Base-by-base conservation (phyloP, 1,139 yeast genomes). In the Pichia cactophila region DNA sequence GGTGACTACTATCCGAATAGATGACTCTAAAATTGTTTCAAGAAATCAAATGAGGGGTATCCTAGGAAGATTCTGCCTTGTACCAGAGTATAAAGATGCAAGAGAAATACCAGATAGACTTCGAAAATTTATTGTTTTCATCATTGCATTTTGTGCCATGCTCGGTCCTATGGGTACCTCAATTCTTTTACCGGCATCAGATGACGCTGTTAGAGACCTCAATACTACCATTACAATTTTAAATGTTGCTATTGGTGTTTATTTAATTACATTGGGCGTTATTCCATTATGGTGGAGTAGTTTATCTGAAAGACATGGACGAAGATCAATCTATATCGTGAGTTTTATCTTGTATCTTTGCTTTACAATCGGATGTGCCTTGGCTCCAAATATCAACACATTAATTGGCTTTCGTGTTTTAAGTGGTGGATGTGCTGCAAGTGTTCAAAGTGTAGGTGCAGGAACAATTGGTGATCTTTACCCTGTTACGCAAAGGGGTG, bases 131-230 rank as follows among this genome's bases (percentile, higher is more conserved):
- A 72, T 87, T 47, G 85, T 86, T 2, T 67, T 77, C 35, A 69
- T 85, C 31, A 78, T 86, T 41, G 90, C 94, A 0, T 70, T 78
- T 53, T 89, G 92, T 5, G 86, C 90, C 2, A 70, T 84, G 62
- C 75, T 86, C 46, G 96, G 95, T 0, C 96, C 96, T 10, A 84
- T 88, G 90, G 95, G 95, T n/a, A 83, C 95, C 1, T 82, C 92
- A 1, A 85, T 88, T 52, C 73, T 87, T 64, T 74, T 86, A 47
- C 96, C 96, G 0, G 94, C 94, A 0, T 77, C 86, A 43, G 77
- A 77, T 44, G 78, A 81, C 51, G 75, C 87, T 41, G 75, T 76
- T 5, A 52, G 54, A 0, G 79, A 78, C 29, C 69, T 86, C 35
- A 45, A 82, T 46, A 83, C 95, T 0, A 61, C 77, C 5, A 74